These are phyloP conservation scores for Leptosphaerulina australis DNA, from an alignment of 2,329 filamentous ascomycete genomes.

Conservation along the genomic window DNA sequence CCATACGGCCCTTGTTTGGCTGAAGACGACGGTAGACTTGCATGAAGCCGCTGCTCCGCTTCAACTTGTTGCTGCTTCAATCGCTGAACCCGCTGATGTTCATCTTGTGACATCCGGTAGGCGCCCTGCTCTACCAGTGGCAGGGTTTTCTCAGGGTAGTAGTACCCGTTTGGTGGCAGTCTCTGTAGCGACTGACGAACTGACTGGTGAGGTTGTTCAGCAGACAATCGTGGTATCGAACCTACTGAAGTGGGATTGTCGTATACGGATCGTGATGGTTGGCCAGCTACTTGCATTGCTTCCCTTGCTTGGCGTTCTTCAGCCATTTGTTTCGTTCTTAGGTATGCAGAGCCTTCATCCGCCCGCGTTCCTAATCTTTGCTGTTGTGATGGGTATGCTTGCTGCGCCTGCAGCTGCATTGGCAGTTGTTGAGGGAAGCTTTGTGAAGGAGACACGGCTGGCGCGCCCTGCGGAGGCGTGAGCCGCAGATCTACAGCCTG, in stretches of 20 bases:
- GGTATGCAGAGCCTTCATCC: slow-evolving; percentile 32
- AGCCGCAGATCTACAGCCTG: slow-evolving; percentile 23
- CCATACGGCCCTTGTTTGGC: slow-evolving; percentile 4
- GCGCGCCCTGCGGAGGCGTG: slow-evolving; percentile 17
- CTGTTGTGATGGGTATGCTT: slow-evolving; percentile 10
- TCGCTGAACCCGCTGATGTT: slow-evolving; percentile 18
- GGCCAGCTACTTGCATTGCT: slow-evolving; percentile 4
- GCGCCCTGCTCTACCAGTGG: slow-evolving; percentile 21
- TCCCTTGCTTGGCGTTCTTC: slow-evolving; percentile 28
- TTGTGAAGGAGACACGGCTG: slow-evolving; percentile 22
- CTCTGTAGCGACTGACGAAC: slow-evolving; percentile 17
- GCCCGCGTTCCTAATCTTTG: slow-evolving; percentile 5
- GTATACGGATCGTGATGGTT: slow-evolving; percentile 12
- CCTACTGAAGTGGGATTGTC: slow-evolving; percentile 10
- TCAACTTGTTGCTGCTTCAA: slow-evolving; percentile 17
- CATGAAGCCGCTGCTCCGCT: background rate
- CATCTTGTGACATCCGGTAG: slow-evolving; percentile 22
- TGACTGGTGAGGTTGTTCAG: slow-evolving; percentile 15
- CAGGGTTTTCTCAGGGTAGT: slow-evolving; percentile 27
- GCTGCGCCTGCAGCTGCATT: slow-evolving; percentile 19
- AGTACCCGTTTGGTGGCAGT: slow-evolving; percentile 32
- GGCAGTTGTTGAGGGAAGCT: slow-evolving; percentile 14
- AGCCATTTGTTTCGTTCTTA: slow-evolving; percentile 30
- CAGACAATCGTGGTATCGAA: slow-evolving; percentile 2
- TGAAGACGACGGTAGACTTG: background rate